A percentile compares a stretch with the other conserved stretches of the same genome.
These are phyloP conservation scores for Xylaria sp. DNA, from an alignment of 2,329 filamentous ascomycete species.

Conservation along the genomic window DNA sequence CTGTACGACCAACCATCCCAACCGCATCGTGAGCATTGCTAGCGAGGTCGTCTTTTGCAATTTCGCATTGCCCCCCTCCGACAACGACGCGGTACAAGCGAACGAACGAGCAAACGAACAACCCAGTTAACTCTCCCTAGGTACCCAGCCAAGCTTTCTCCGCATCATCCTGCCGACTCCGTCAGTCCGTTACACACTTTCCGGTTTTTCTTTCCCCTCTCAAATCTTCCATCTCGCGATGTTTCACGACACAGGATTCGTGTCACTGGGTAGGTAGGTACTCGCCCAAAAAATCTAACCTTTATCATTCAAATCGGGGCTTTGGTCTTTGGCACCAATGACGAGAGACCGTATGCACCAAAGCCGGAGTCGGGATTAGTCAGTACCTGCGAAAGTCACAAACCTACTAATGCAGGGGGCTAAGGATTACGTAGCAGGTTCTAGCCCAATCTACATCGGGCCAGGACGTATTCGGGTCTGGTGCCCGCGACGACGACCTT, in stretches of 20 bases:
- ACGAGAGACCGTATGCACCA: conserved; percentile 13
- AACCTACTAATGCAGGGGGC: conserved; percentile 15
- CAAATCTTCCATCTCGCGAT: conserved; percentile 4
- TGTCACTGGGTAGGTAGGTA: conserved; percentile 11
- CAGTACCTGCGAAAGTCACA: not conserved
- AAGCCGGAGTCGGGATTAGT: conserved; percentile 5
- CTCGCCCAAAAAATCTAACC: not conserved
- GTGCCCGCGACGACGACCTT: conserved; percentile 30
- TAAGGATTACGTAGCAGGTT: conserved; percentile 5
- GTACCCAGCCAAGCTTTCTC: not conserved
- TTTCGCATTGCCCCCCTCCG: not conserved
- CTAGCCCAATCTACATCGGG: conserved; percentile 4
- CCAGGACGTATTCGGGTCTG: conserved; percentile 20
- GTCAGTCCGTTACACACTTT: not conserved
- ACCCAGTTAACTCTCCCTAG: not conserved
- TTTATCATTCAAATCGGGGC: conserved; percentile 8
- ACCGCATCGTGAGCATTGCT: not conserved
- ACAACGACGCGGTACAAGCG: not conserved
- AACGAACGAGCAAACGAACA: not conserved
- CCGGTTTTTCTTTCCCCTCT: too few species aligned
- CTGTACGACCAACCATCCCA: not conserved
- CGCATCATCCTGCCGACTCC: conserved; percentile 4
- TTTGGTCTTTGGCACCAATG: conserved; percentile 19
- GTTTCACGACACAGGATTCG: not conserved
- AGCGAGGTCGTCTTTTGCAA: not conserved